A percentile compares a stretch with the other conserved stretches of the same genome.
phyloP scores from a whole-genome alignment of 768 basidiomycete genomes.

The Pleurotus giganteus region DNA sequence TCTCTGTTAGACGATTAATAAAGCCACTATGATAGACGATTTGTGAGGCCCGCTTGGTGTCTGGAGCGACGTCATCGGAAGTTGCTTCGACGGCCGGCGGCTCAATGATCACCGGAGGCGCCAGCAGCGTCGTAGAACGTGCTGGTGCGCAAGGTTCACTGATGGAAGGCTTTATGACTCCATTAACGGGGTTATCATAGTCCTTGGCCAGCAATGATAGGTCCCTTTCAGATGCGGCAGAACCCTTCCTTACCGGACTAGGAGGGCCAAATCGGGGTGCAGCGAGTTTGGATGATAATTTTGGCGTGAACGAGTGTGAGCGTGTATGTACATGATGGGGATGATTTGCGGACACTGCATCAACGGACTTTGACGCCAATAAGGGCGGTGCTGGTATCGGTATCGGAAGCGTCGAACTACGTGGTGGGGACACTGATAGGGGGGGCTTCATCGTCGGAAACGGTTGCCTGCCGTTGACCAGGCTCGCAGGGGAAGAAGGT shows the following conservation, averaged over 20 bases:
- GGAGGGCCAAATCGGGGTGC: constrained; percentile 49
- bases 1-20: constrained; percentile 66
- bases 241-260: constrained; percentile 59
- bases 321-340: constrained; percentile 54
- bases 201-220: constrained; percentile 20
- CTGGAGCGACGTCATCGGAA: constrained; percentile 17
- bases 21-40: constrained; percentile 75
- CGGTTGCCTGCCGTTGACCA: constrained; percentile 37
- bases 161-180: neutral
- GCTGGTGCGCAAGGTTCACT: neutral
- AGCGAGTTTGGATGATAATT: constrained; percentile 66
- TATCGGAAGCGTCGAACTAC: constrained; percentile 28
- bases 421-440: constrained; percentile 30
- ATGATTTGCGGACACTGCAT: constrained; percentile 24
- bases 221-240: constrained; percentile 39
- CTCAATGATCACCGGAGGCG: constrained; percentile 50
- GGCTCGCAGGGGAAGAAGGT: constrained; percentile 29
- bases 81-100: constrained; percentile 25
- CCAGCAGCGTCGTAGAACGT: constrained; percentile 36
- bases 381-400: constrained; percentile 39
- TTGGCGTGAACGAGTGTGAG: constrained; percentile 70
- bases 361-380: constrained; percentile 43
- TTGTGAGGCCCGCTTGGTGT: constrained; percentile 68
- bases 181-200: constrained; percentile 8
- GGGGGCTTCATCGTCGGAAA: constrained; percentile 38